Evolutionary conservation across 1,139 yeast genomes (phyloP).

Genomic region (Magnusiomyces ingens): DNA sequence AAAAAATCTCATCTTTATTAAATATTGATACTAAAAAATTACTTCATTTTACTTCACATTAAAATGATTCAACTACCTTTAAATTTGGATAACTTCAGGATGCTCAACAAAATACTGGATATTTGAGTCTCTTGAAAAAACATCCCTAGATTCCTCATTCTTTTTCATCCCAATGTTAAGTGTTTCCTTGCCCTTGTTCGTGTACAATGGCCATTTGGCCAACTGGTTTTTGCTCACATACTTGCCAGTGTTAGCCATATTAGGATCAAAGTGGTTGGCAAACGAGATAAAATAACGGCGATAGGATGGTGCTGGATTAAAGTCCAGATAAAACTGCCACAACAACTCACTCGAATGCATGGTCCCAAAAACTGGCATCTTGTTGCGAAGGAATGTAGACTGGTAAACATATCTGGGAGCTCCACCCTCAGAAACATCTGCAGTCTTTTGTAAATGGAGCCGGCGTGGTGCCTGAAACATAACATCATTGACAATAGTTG

Average conservation of each 20-base stretch:
- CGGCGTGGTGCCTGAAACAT: conserved; percentile 21
- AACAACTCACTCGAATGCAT: conserved; percentile 18
- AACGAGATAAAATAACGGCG: conserved; percentile 20
- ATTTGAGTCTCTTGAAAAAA: not conserved
- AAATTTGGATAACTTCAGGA: not conserved
- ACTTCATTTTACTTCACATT: not conserved
- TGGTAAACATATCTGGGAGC: conserved; percentile 13
- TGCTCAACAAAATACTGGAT: not conserved
- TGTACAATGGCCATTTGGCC: conserved; percentile 27
- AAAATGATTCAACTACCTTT: not conserved
- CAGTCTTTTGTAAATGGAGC: conserved; percentile 11
- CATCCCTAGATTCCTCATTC: not conserved
- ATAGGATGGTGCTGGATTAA: conserved; percentile 14
- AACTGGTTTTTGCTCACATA: not conserved
- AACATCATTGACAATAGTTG: conserved; percentile 20
- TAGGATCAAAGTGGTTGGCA: conserved; percentile 20
- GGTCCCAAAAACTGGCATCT: conserved; percentile 19
- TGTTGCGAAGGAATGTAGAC: conserved; percentile 12
- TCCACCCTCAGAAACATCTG: conserved; percentile 1
- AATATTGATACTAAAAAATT: not conserved
- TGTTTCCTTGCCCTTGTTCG: not conserved
- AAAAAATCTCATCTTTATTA: not conserved
- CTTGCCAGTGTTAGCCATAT: conserved; percentile 6
- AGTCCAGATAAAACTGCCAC: conserved; percentile 9
- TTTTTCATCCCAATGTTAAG: not conserved